Conservation (phyloP, 352 stramenopile genomes). For the Pythium sukuiense region DNA sequence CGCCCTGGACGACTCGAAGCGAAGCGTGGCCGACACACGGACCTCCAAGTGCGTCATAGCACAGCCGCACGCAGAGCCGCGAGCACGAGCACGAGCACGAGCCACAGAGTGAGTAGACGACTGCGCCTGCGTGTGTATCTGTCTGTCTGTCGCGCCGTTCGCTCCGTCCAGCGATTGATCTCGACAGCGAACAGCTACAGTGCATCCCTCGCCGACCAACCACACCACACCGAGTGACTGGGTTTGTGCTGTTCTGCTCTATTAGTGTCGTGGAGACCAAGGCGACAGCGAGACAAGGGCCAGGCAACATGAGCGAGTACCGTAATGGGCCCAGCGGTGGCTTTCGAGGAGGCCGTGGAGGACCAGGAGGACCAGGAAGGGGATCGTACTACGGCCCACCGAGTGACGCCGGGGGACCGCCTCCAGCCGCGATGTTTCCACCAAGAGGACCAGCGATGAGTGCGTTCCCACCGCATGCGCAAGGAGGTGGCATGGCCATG, state of each 20-base stretch:
- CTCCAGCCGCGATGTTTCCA: slow-evolving; percentile 12
- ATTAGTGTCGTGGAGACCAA: slow-evolving; percentile 14
- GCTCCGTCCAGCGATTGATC: neutral
- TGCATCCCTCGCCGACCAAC: neutral
- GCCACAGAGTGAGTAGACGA: slow-evolving; percentile 28
- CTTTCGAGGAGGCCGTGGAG: neutral
- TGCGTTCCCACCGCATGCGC: slow-evolving; percentile 20
- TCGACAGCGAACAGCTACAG: neutral
- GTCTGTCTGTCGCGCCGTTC: slow-evolving; percentile 13
- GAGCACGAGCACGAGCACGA: neutral
- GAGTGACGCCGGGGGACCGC: neutral
- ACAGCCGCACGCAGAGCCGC: neutral
- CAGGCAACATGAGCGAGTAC: slow-evolving; percentile 7
- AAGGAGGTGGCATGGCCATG: slow-evolving; percentile 24
- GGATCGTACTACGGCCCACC: slow-evolving; percentile 4
- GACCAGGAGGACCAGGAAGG: slow-evolving; percentile 2
- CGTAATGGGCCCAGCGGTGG: neutral
- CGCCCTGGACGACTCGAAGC: neutral
- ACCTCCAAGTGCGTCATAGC: too few species aligned
- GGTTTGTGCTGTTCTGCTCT: slow-evolving; percentile 26
- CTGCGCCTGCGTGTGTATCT: slow-evolving; percentile 11
- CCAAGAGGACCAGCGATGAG: slow-evolving; percentile 17
- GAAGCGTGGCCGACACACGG: neutral
- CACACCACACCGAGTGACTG: slow-evolving; percentile 25
- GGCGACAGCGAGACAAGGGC: neutral